These are phyloP conservation scores for Xylaria sp. DNA, from an alignment of 2,329 filamentous ascomycete genomes.

Conservation along the genomic window DNA sequence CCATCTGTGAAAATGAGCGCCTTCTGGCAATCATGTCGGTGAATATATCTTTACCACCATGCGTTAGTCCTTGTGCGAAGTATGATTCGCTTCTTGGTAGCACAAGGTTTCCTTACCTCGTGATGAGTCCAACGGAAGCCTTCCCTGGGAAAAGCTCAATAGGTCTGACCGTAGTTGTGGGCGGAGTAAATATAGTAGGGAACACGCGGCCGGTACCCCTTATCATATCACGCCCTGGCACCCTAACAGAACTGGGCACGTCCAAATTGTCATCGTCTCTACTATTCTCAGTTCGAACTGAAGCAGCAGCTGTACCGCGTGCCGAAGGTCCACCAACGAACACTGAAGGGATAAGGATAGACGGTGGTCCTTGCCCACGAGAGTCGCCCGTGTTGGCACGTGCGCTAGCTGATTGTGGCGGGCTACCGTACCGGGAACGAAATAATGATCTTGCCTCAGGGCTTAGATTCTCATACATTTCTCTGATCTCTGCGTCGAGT, in stretches of 20 bases:
- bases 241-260: no score
- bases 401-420: background rate
- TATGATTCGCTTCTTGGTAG: no score
- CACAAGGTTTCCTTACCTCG: slow-evolving; percentile 39
- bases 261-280: no score
- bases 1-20: slow-evolving; percentile 60
- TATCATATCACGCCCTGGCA: background rate
- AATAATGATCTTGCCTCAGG: background rate
- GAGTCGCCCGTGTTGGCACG: background rate
- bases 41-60: background rate
- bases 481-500: slow-evolving; percentile 11
- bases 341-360: slow-evolving; percentile 11
- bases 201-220: slow-evolving; percentile 51
- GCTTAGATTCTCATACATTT: background rate
- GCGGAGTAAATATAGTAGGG: slow-evolving; percentile 50
- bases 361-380: background rate
- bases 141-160: slow-evolving; percentile 45
- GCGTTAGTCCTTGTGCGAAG: background rate
- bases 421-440: background rate
- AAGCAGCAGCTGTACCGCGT: no score
- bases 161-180: slow-evolving; percentile 39
- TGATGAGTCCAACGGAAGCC: slow-evolving; percentile 4
- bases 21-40: slow-evolving; percentile 44
- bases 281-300: no score
- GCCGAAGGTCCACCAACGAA: background rate